phyloP scores from a whole-genome alignment of 148 eudicot species.

The Rhododendron williamsianum region DNA sequence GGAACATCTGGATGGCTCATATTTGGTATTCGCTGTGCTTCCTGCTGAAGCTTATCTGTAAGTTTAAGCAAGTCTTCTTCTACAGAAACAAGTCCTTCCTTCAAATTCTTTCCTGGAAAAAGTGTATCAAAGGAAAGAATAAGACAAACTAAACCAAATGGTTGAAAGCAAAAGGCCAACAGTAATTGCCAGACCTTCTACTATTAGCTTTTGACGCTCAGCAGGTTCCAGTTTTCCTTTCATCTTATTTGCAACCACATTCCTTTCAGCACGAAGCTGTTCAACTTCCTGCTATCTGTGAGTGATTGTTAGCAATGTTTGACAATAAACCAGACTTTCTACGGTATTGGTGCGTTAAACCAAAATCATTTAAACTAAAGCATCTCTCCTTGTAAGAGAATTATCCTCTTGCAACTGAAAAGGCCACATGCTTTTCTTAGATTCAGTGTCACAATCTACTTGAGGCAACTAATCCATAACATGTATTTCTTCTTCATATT shows the following conservation, averaged over 20 bases:
- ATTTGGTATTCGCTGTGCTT: constrained; percentile 90
- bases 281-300: constrained; percentile 98
- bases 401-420: background rate
- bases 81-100: constrained; percentile 62
- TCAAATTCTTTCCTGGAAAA: constrained; percentile 64
- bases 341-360: background rate
- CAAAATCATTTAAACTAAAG: background rate
- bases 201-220: constrained; percentile 81
- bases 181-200: constrained; percentile 52
- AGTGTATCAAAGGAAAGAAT: constrained; percentile 9
- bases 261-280: constrained; percentile 81
- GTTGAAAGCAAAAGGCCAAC: background rate
- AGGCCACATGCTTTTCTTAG: background rate
- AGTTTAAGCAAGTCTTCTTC: constrained; percentile 77
- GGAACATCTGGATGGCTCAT: constrained; percentile 97
- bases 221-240: constrained; percentile 73
- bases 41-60: constrained; percentile 85
- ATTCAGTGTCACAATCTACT: background rate
- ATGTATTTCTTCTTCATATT: background rate
- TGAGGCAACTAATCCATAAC: background rate
- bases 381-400: background rate
- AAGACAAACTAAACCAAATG: constrained; percentile 4
- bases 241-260: constrained; percentile 92
- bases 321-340: constrained; percentile 26
- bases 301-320: constrained; percentile 63